phyloP scores from a whole-genome alignment of 768 basidiomycete species.

The Ramaria sp. region DNA sequence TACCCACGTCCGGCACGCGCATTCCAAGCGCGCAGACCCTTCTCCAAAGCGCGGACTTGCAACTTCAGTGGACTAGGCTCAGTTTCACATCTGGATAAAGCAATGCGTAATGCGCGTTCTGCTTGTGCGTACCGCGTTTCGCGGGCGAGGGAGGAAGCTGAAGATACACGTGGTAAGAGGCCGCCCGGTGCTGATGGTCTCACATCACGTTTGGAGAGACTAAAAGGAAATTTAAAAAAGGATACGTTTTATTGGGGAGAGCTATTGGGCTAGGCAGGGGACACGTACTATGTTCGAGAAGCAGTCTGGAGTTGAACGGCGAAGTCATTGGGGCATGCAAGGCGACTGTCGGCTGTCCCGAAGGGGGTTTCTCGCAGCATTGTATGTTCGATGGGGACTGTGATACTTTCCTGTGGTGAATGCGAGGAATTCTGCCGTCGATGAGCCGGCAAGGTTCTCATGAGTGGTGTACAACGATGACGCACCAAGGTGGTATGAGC shows the following conservation, averaged over 20 bases:
- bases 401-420: not conserved
- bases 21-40: conserved; percentile 29
- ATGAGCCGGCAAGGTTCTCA: not conserved
- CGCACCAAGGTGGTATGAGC: too few species aligned
- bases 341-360: not conserved
- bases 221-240: not conserved
- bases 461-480: not conserved
- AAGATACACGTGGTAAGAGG: not conserved
- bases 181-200: too few species aligned
- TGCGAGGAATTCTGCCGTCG: not conserved
- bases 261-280: not conserved
- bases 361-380: not conserved
- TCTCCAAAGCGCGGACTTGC: conserved; percentile 35
- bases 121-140: conserved; percentile 31
- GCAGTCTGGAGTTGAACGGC: not conserved
- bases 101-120: conserved; percentile 30
- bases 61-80: conserved; percentile 31
- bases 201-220: not conserved
- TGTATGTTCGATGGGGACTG: not conserved
- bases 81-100: conserved; percentile 22
- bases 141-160: not conserved
- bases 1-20: conserved; percentile 35
- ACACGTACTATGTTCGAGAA: conserved; percentile 2
- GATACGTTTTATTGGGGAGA: not conserved
- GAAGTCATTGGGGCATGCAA: not conserved